A percentile compares a stretch with the other conserved stretches of the same genome.
Evolutionary conservation across 768 basidiomycete genomes (phyloP).

Genomic region (Crepidotus variabilis): DNA sequence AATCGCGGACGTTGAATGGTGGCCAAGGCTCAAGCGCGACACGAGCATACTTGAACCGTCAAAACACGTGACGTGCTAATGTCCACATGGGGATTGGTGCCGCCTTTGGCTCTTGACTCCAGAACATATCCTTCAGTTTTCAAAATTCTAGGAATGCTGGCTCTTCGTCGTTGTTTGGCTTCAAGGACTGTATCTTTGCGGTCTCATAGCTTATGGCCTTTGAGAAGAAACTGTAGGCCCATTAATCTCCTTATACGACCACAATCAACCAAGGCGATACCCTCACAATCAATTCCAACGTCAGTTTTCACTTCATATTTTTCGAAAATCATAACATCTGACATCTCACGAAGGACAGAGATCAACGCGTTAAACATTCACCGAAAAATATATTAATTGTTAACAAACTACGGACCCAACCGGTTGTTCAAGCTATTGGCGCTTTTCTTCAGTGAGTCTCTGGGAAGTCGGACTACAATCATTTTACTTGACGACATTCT

Average conservation of each 20-base stretch:
- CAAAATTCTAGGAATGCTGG: constrained; percentile 10
- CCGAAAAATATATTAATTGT: constrained; percentile 71
- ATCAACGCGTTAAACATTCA: constrained; percentile 28
- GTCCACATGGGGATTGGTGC: neutral
- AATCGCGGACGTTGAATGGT: neutral
- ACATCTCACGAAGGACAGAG: constrained; percentile 34
- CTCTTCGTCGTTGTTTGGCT: constrained; percentile 10
- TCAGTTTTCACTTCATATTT: constrained; percentile 19
- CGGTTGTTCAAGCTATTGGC: constrained; percentile 73
- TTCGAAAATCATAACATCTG: constrained; percentile 14
- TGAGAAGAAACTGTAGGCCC: neutral
- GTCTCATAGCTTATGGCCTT: neutral
- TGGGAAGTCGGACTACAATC: neutral
- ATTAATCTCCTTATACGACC: neutral
- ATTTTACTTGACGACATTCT: constrained; percentile 2
- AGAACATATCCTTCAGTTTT: neutral
- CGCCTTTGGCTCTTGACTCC: neutral
- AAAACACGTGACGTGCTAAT: neutral
- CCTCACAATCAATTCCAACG: constrained; percentile 22
- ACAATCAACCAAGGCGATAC: constrained; percentile 3
- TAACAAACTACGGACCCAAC: constrained; percentile 76
- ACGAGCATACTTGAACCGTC: constrained; percentile 16
- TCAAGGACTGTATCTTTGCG: neutral
- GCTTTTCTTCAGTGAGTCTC: constrained; percentile 61
- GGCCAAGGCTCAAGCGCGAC: constrained; percentile 11